Base-by-base conservation (phyloP, 495 filamentous ascomycete species). In the Aspergillus cavernicola region DNA sequence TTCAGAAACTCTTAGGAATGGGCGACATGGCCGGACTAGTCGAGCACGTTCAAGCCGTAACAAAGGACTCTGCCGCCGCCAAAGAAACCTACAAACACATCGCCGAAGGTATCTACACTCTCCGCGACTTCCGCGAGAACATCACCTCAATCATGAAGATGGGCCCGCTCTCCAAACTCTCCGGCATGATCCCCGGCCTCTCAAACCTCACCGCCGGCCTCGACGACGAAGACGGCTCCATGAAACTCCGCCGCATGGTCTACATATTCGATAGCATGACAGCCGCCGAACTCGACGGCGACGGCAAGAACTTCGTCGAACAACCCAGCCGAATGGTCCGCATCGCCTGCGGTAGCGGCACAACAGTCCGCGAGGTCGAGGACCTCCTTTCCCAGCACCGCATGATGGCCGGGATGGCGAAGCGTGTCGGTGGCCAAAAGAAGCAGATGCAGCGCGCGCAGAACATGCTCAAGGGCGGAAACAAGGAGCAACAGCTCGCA, bases 11-110 rank as follows among this genome's bases (percentile, higher is more conserved):
- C 15, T 74, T 98, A 13, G 93, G 93, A 36, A 97, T 97, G 93
- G 93, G 93, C 28, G 93, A 98, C 72, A 90, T 98, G 80, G 85
- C 87, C 29, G 92, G 95, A 1, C 71, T 99, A 22, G 88, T 97
- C 8, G 93, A 99, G 73, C 95, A 97, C 62, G 95, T 99, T 3
- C 93, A 99, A 66, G 87, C 83, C n/a, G 78, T 97, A 42, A 97
- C 96, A 66, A 83, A 96, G 35, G 92, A 99, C 65, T 76, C 72
- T 2, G 70, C 70, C 20, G 60, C 64, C 18, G 91, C 96, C 48
- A 96, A 97, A 72, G 93, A 97, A 58, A 96, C 93, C 11, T 97
- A 97, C 80, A 97, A 97, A 78, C 92, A 99, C 70, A 92, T 99
- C 53, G 85, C 87, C 9, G 92, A 95, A 63, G 93, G 93, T 42